Percentiles rank a stretch among this genome's conserved stretches.
phyloP scores from a whole-genome alignment of 805 yeast genomes.

The Huiozyma sinensis region DNA sequence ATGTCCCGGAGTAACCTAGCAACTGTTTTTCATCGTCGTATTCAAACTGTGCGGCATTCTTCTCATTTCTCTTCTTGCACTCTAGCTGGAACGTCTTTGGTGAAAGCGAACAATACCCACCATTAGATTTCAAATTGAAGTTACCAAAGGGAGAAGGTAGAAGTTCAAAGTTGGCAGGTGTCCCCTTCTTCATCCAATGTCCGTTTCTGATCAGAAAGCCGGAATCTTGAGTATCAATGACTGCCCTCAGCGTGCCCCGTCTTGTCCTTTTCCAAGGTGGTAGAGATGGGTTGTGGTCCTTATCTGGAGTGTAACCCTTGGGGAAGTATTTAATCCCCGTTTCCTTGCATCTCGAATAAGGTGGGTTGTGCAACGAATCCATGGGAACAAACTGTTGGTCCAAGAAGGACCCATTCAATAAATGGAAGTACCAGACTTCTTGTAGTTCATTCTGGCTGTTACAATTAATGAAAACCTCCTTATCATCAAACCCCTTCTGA shows the following conservation, averaged over 20 bases:
- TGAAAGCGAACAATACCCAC: conserved; percentile 59
- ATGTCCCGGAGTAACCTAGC: conserved; percentile 53
- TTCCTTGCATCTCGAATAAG: conserved; percentile 51
- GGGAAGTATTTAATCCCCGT: conserved; percentile 65
- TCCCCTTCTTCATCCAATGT: conserved; percentile 67
- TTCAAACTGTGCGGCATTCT: conserved; percentile 44
- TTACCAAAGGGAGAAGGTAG: conserved; percentile 60
- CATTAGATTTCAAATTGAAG: conserved; percentile 53
- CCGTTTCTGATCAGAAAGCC: conserved; percentile 74
- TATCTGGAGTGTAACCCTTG: conserved; percentile 36
- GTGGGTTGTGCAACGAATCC: conserved; percentile 37
- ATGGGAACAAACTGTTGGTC: conserved; percentile 55
- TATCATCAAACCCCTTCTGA: conserved; percentile 36
- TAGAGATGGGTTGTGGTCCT: conserved; percentile 9
- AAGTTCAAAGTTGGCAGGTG: conserved; percentile 70
- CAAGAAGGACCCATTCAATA: conserved; percentile 59
- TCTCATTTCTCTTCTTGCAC: conserved; percentile 25
- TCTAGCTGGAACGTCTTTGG: conserved; percentile 19
- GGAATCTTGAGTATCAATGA: conserved; percentile 22
- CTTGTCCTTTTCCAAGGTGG: neutral
- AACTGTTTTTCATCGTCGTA: conserved; percentile 33
- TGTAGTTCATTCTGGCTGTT: conserved; percentile 36
- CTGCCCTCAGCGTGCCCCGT: conserved; percentile 21
- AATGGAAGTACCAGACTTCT: conserved; percentile 68
- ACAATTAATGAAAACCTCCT: conserved; percentile 52